Evolutionary conservation across 2,329 filamentous ascomycete genomes (phyloP).

Genomic region (Escovopsis sp.): DNA sequence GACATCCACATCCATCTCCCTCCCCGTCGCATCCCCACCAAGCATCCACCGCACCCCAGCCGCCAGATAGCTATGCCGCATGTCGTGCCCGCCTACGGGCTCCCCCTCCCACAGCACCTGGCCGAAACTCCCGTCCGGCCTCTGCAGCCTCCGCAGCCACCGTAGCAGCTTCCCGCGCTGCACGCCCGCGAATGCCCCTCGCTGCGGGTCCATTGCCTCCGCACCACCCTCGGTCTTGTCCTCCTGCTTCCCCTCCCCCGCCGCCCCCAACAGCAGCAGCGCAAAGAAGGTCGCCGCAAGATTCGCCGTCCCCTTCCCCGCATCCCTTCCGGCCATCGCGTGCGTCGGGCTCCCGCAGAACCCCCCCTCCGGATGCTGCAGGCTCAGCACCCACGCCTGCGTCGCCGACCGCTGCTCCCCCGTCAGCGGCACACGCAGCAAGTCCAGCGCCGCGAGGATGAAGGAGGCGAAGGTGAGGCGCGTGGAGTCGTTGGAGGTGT

Average conservation of each 20-base stretch:
- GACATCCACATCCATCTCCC: constrained; percentile 59
- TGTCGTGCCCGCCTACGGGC: constrained; percentile 67
- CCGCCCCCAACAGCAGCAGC: constrained; percentile 50
- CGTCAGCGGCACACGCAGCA: constrained; percentile 51
- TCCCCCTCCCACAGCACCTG: constrained; percentile 50
- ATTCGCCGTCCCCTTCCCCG: constrained; percentile 41
- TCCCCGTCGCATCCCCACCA: constrained; percentile 42
- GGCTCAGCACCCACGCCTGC: constrained; percentile 67
- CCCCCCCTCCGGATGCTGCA: constrained; percentile 74
- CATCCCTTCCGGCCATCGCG: constrained; percentile 25
- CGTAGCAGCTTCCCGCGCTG: constrained; percentile 48
- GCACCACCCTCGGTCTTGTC: too few relatives aligned
- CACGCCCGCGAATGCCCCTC: constrained; percentile 43
- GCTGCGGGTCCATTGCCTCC: too few relatives aligned
- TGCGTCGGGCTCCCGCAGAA: constrained; percentile 76
- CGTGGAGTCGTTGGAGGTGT: constrained; percentile 79
- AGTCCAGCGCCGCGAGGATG: constrained; percentile 68
- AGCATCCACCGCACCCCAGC: constrained; percentile 71
- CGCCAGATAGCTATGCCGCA: constrained; percentile 77
- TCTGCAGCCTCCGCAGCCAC: constrained; percentile 67
- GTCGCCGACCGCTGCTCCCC: constrained; percentile 27
- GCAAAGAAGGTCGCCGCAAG: constrained; percentile 84
- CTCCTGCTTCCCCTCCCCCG: constrained; percentile 24
- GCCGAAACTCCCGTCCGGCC: constrained; percentile 78
- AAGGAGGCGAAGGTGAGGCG: constrained; percentile 85